A percentile compares a stretch with the other conserved stretches of the same genome.
Evolutionary conservation across 176 grass and related monocot species (phyloP).

Genomic region (Carex pumila): DNA sequence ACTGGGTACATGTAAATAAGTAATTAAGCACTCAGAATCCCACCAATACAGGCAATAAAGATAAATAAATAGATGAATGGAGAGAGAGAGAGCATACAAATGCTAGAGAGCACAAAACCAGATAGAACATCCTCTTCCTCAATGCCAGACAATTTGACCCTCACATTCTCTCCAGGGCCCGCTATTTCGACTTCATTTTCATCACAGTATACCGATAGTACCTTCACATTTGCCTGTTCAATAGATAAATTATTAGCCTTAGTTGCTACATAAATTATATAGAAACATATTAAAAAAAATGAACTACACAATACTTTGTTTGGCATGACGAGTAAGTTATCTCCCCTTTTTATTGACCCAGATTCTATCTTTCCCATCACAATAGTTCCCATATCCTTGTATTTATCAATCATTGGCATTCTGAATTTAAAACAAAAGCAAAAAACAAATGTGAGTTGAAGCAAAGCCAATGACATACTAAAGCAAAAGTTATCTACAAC

Average conservation of each 20-base stretch:
- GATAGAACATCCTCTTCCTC: conserved; percentile 88
- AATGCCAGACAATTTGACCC: conserved; percentile 76
- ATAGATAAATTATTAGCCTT: conserved; percentile 11
- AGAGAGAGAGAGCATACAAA: conserved; percentile 36
- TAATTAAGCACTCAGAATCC: neutral
- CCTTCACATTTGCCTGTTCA: conserved; percentile 70
- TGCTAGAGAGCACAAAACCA: conserved; percentile 92
- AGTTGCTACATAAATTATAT: neutral
- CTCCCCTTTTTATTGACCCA: conserved; percentile 69
- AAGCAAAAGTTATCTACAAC: neutral
- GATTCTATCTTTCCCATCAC: conserved; percentile 96
- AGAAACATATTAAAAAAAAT: neutral
- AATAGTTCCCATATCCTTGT: conserved; percentile 94
- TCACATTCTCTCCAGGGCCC: conserved; percentile 80
- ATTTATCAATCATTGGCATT: conserved; percentile 98
- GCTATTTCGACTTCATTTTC: conserved; percentile 60
- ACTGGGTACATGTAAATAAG: neutral
- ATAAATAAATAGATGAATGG: neutral
- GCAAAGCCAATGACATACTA: neutral
- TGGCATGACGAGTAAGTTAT: conserved; percentile 82
- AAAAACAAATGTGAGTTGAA: neutral
- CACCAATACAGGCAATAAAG: neutral
- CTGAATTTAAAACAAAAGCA: conserved; percentile 25
- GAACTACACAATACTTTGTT: conserved; percentile 53
- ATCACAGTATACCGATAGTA: conserved; percentile 64